Percentiles rank a stretch among this genome's conserved stretches.
Conservation (phyloP, 371 early-diverging fungal genomes). For the Amoeboaphelidium protococcarum region DNA sequence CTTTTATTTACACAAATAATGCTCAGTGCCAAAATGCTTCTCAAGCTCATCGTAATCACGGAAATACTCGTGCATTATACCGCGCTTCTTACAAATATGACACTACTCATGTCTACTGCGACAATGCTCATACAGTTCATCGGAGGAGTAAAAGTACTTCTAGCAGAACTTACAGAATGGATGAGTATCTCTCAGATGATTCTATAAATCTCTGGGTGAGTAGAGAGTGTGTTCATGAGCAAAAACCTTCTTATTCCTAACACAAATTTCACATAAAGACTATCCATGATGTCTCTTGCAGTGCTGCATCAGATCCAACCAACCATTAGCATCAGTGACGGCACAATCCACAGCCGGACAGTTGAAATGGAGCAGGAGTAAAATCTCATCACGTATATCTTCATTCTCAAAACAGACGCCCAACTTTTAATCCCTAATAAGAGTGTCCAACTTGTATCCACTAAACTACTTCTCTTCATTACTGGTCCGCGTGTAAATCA, state of each 20-base stretch:
- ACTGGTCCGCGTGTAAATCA: neutral
- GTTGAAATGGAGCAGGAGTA: neutral
- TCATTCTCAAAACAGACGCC: neutral
- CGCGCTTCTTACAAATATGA: neutral
- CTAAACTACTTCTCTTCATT: neutral
- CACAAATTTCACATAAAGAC: neutral
- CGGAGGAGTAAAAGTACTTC: neutral
- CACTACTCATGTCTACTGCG: neutral
- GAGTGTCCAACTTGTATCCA: neutral
- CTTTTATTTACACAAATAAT: neutral
- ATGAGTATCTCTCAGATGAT: neutral
- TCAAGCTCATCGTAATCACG: neutral
- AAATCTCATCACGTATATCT: neutral
- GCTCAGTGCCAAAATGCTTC: neutral
- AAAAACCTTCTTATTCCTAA: neutral
- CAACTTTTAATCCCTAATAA: neutral
- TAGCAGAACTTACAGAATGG: neutral
- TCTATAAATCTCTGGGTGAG: neutral
- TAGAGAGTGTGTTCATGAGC: neutral
- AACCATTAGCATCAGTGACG: neutral
- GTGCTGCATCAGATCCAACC: neutral
- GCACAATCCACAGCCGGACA: neutral
- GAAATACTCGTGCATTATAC: neutral
- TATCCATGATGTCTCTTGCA: neutral
- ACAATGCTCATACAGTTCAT: neutral